Evolutionary conservation across 129 eudicot genomes (phyloP), one percentile per base, ranked within the genome.

Genomic region (Lactuca sativa): DNA sequence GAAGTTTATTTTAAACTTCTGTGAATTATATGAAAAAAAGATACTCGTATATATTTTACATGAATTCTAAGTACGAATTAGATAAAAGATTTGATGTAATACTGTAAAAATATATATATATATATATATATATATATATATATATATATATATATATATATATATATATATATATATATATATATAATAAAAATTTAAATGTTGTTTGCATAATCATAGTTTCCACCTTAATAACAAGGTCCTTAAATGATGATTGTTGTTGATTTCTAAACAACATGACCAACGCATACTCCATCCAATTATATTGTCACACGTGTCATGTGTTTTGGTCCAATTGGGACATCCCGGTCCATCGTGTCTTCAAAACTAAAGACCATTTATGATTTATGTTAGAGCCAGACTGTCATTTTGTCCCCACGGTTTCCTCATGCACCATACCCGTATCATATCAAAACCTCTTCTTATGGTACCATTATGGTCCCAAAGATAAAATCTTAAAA

Each of bases 331-430:
- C 14, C 12, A 38, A 31, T 31, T 25, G 32, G 30, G 71, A 77
- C 76, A 77, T 16, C 31, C 2, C 62, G 81, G 81, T 61, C 81
- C 81, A 77, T 53, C 6, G 44, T 77, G 81, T 77, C 81, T 69
- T 77, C 33, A 77, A 77, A 77, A 53, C 61, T 52, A 62, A 69
- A 77, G 76, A 69, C 81, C 75, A 77, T 61, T 62, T 77, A 77
- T 69, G 66, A 69, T 69, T 16, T 77, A 77, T 77, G 81, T 69
- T 60, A 34, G 71, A 69, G 62, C 81, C 76, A 77, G 76, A 77
- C 76, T 77, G 81, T 62, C 81, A 69, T 76, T 61, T 37, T 77
- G 76, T 76, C 76, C 80, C 68, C 75, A 76, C 58, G 34, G 75
- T 69, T 69, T 38, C 47, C 56, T 70, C 71, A 41, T 69, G 56